Conservation (phyloP, 1,284 basidiomycete genomes). For the Cutaneotrichosporon sp. region DNA sequence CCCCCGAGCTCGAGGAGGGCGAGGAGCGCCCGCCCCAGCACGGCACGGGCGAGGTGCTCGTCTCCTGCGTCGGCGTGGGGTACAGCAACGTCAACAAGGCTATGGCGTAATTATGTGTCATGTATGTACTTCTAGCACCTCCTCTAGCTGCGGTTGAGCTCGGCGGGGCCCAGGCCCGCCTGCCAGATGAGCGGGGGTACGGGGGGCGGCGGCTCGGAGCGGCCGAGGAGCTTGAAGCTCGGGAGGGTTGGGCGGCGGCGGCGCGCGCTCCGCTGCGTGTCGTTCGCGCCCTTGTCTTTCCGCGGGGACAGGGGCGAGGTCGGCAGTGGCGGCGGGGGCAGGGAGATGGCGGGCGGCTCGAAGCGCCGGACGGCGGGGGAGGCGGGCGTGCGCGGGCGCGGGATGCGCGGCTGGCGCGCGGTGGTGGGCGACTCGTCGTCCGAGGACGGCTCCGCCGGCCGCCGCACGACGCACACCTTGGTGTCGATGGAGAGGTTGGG, state of each 20-base stretch:
- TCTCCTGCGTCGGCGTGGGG: slow-evolving; percentile 57
- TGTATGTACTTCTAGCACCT: slow-evolving; percentile 24
- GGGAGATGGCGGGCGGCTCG: neutral
- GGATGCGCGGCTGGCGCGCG: neutral
- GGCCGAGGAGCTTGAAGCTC: slow-evolving; percentile 5
- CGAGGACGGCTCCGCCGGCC: neutral
- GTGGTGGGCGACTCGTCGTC: neutral
- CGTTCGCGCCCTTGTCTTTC: neutral
- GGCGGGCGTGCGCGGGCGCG: neutral
- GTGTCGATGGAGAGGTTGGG: slow-evolving; percentile 8
- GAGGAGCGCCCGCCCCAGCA: slow-evolving; percentile 12
- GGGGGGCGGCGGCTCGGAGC: slow-evolving; percentile 18
- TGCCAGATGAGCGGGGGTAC: slow-evolving; percentile 12
- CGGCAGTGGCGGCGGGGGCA: too few relatives aligned
- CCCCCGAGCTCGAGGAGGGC: slow-evolving; percentile 15
- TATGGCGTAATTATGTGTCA: slow-evolving; percentile 40
- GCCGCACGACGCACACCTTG: neutral
- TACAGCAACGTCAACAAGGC: slow-evolving; percentile 57
- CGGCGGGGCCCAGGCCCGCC: neutral
- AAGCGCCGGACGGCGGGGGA: neutral
- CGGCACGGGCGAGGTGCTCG: slow-evolving; percentile 43
- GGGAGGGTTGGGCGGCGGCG: slow-evolving; percentile 19
- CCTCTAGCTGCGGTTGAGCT: neutral
- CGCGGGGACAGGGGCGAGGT: neutral
- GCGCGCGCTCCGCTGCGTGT: neutral